Base-by-base conservation (phyloP, 768 basidiomycete genomes). In the Agaricus subrufescens region DNA sequence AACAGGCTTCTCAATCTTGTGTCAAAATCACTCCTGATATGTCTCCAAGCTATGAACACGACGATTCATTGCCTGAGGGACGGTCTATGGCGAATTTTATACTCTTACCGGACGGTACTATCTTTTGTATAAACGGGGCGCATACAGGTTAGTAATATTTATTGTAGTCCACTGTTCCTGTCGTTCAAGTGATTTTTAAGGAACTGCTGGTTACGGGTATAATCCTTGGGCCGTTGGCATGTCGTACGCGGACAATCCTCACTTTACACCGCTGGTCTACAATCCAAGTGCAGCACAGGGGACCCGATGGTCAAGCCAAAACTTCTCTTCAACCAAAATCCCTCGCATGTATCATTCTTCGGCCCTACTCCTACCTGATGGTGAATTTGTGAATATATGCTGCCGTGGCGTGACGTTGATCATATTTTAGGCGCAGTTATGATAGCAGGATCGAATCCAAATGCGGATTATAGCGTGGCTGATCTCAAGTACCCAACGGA, bases 371-470 rank as follows among this genome's bases (percentile, higher is more conserved):
- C 74, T 89, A 19, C 81, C 84, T 25, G 86, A 88, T 63, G 48
- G 48, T 23, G 34, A 27, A 7, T 38, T 31, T 23, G n/a, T 34
- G 34, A 1, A 34, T 15, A 31, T 9, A 19, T 50, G 34, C 12
- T 37, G 23, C 8, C 30, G 85, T 84, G n/a, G 19, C 34, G 37
- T 11, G 42, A 44, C 19, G 12, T 23, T 25, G 0, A 44, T 37
- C 19, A 29, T 2, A n/a, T 6, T 38, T 3, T 63, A 80, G 87
- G 75, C 12, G 82, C 87, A 0, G 77, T 94, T 19, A 71, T 89
- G 31, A 78, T 92, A n/a, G 77, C 86, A 19, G 91, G 91, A 14
- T 88, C 86, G 8, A 93, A 92, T 65, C 90, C 91, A 0, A 89
- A 92, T 66, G 71, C 81, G 3, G 88, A 91, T 63, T 81, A 78